Evolutionary conservation across 1,284 basidiomycete species (phyloP).

Genomic region (Porodaedalea pini): DNA sequence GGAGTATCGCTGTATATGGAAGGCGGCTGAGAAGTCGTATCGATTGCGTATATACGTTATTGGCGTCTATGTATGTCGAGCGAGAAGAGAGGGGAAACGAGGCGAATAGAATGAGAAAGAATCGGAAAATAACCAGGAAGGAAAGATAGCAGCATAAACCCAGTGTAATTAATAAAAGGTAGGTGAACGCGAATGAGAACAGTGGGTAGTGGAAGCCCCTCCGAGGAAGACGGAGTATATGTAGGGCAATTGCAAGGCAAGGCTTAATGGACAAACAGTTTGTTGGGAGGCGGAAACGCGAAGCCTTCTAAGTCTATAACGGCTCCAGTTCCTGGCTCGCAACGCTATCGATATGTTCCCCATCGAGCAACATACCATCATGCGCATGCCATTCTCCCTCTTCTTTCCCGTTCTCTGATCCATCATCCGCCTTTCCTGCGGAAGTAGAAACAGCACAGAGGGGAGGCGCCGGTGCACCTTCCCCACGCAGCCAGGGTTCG

Average conservation of each 20-base stretch:
- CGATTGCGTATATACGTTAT: not conserved
- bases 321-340: conserved; percentile 17
- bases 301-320: conserved; percentile 4
- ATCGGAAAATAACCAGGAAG: not conserved
- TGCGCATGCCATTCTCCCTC: not conserved
- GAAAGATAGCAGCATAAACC: not conserved
- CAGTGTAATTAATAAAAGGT: not conserved
- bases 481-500: conserved; percentile 57
- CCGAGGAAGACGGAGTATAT: no score
- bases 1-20: no score
- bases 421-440: not conserved
- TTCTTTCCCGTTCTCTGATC: not conserved
- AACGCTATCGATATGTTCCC: conserved; percentile 19
- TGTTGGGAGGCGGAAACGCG: no score
- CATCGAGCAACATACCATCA: conserved; percentile 17
- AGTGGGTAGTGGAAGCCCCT: no score
- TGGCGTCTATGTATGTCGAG: not conserved
- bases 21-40: no score
- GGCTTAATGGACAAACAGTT: no score
- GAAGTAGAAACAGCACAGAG: conserved; percentile 1
- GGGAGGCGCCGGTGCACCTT: conserved; percentile 15
- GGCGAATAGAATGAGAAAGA: not conserved
- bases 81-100: not conserved
- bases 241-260: no score
- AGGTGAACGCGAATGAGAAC: no score